These are phyloP conservation scores for Stemphylium lycopersici DNA, from an alignment of 2,329 filamentous ascomycete species.

Conservation along the genomic window DNA sequence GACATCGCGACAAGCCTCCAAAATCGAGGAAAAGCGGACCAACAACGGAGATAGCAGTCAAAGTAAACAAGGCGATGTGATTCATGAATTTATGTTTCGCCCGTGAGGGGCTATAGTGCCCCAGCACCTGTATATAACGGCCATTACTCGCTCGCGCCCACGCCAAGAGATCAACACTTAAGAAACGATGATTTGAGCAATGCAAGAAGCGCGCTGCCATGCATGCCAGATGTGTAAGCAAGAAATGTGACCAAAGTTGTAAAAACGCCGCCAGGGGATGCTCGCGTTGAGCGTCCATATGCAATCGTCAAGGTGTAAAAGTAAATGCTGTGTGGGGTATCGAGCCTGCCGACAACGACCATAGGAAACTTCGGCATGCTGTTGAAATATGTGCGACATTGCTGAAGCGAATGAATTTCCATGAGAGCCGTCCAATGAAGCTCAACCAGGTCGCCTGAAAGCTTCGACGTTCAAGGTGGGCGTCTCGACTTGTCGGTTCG, in stretches of 20 bases:
- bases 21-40: no score
- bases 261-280: constrained; percentile 17
- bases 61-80: no score
- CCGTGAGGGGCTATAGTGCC: no score
- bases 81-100: no score
- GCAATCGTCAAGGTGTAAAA: constrained; percentile 24
- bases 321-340: constrained; percentile 16
- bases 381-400: constrained; percentile 8
- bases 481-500: constrained; percentile 72
- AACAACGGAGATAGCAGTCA: no score
- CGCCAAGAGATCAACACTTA: not conserved
- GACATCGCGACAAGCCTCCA: no score
- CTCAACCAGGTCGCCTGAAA: constrained; percentile 57
- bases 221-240: constrained; percentile 21
- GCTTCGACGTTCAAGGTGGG: constrained; percentile 69
- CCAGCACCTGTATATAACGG: no score
- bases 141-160: no score
- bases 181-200: constrained; percentile 6
- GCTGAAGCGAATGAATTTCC: not conserved
- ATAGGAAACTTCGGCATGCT: constrained; percentile 2
- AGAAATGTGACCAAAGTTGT: constrained; percentile 2
- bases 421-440: not conserved
- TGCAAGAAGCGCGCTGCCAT: constrained; percentile 38
- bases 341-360: constrained; percentile 28
- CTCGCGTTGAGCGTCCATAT: constrained; percentile 16